A percentile compares a stretch with the other conserved stretches of the same genome.
Conservation (phyloP, 208 protist species). For the Wallacemonas sp. region DNA sequence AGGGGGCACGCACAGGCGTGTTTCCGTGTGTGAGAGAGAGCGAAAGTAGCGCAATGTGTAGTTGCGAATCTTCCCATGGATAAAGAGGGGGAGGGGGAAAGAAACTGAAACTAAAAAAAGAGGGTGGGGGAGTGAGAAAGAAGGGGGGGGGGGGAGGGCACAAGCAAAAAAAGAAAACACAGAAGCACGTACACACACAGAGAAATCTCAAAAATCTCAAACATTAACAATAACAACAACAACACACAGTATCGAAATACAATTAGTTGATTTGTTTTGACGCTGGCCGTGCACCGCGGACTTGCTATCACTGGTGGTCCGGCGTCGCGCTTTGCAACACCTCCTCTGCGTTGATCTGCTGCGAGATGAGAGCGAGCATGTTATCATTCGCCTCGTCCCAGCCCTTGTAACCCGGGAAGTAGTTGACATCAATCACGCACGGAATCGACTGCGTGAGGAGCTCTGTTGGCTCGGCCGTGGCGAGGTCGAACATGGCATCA, state of each 20-base stretch:
- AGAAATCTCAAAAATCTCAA: not conserved
- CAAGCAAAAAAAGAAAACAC: slow-evolving; percentile 1
- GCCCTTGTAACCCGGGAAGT: slow-evolving; percentile 84
- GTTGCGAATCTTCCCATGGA: too few relatives aligned
- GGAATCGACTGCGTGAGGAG: slow-evolving; percentile 53
- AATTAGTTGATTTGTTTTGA: too few relatives aligned
- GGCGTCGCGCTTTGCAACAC: too few relatives aligned
- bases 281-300: too few relatives aligned
- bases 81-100: not conserved
- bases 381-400: slow-evolving; percentile 41
- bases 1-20: not conserved
- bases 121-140: not conserved
- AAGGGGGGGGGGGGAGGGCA: not conserved
- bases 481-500: slow-evolving; percentile 56
- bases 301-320: too few relatives aligned
- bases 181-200: not conserved
- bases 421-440: slow-evolving; percentile 84
- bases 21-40: not conserved
- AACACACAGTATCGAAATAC: too few relatives aligned
- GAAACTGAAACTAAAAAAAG: not conserved
- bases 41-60: not conserved
- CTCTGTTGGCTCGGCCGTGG: slow-evolving; percentile 52
- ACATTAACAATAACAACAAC: not conserved
- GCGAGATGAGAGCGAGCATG: slow-evolving; percentile 48
- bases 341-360: not conserved